Evolutionary conservation across 306 rosid species (phyloP).

Genomic region (Adenanthera pavonina): DNA sequence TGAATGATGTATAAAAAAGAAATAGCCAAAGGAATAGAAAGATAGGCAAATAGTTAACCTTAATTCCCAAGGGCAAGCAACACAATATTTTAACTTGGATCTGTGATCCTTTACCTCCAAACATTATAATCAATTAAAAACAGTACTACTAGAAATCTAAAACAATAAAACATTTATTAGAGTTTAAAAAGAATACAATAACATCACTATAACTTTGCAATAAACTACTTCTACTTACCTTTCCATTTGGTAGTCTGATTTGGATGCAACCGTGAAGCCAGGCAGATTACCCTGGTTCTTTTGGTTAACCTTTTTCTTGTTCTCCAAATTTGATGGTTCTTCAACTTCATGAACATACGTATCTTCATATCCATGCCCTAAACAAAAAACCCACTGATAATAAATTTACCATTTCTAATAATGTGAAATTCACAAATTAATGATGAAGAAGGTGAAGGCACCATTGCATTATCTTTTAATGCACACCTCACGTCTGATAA

Average conservation of each 20-base stretch:
- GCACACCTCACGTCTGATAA: not conserved
- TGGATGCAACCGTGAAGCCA: constrained; percentile 81
- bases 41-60: constrained; percentile 17
- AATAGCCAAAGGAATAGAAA: constrained; percentile 30
- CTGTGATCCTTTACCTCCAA: constrained; percentile 24
- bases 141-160: constrained; percentile 31
- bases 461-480: constrained; percentile 3
- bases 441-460: not conserved
- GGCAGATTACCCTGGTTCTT: constrained; percentile 65
- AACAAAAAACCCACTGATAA: constrained; percentile 31
- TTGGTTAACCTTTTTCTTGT: constrained; percentile 52
- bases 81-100: constrained; percentile 22
- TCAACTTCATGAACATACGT: constrained; percentile 77
- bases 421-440: not conserved
- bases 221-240: constrained; percentile 57
- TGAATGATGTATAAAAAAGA: constrained; percentile 19
- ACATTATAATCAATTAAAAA: constrained; percentile 18
- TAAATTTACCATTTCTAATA: constrained; percentile 23
- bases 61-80: constrained; percentile 11
- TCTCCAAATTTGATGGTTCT: constrained; percentile 68
- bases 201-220: constrained; percentile 9
- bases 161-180: constrained; percentile 6
- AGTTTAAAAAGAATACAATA: constrained; percentile 7
- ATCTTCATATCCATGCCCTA: constrained; percentile 82
- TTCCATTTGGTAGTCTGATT: constrained; percentile 77